Evolutionary conservation across 1,139 yeast genomes (phyloP), one percentile per base, ranked within the genome.

Genomic region (Eremothecium coryli): DNA sequence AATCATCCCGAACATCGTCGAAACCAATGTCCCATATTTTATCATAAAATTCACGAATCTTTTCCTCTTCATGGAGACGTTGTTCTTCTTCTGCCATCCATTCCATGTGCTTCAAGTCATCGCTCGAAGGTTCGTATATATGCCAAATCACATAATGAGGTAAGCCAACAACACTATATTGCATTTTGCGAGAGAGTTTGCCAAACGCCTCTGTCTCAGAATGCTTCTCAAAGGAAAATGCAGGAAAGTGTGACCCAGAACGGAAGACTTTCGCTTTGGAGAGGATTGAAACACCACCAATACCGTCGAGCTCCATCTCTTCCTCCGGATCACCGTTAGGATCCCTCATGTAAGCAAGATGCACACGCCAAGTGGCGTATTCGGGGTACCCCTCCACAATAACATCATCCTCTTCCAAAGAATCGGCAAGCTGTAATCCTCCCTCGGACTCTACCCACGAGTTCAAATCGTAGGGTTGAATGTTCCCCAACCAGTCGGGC

Each of bases 141-240:
- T 84, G 95, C 95, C 95, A 84, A 42, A 84, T 79, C 28, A 82
- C 90, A 54, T 85, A 84, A 60, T 84, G 93, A 5, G 95, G 94
- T 46, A 84, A 65, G 0, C 95, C 95, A 35, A 76, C 73, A 13
- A 84, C 95, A 6, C 76, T 70, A 54, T 70, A 80, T 5, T 88
- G 88, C 93, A 84, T 82, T 51, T 77, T 65, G 48, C 78, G 74
- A 49, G 86, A 76, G 64, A 84, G 65, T 55, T 84, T 85, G 29
- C 95, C 95, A 59, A 84, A 84, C 0, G 93, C 95, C 60, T 84
- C 95, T 4, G 95, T 84, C 57, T 84, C 95, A 4, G 95, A 95
- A 54, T 84, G 95, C 51, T 82, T 82, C 59, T 82, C 81, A 59
- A 82, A 84, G 18, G 93, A 79, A 55, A 84, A 84, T 0, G 93